Conservation (phyloP, 495 filamentous ascomycete genomes). For the Trichoderma erinaceum region DNA sequence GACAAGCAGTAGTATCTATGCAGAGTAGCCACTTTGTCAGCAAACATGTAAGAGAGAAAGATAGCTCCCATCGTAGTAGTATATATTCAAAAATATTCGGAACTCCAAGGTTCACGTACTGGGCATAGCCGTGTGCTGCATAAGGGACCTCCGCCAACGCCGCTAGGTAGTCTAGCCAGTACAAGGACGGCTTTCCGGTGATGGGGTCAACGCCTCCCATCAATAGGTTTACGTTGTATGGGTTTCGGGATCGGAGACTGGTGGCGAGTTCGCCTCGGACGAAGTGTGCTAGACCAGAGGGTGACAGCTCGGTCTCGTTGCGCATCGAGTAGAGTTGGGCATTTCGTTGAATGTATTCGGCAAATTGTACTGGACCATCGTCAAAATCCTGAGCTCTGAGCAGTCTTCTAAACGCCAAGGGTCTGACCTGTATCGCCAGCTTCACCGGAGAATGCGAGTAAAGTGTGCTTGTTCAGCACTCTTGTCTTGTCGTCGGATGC, state of each 20-base stretch:
- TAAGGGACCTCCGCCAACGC: slow-evolving; percentile 83
- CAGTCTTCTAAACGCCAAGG: background rate
- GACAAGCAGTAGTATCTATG: slow-evolving; percentile 81
- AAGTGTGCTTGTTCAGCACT: slow-evolving; percentile 78
- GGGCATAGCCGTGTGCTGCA: slow-evolving; percentile 95
- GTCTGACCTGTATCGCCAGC: slow-evolving; percentile 85
- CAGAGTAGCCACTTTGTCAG: slow-evolving; percentile 18
- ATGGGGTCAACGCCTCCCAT: slow-evolving; percentile 88
- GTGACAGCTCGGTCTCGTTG: slow-evolving; percentile 84
- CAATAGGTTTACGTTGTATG: slow-evolving; percentile 93
- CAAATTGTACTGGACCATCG: slow-evolving; percentile 75
- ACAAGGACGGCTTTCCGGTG: slow-evolving; percentile 77
- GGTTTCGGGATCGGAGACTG: slow-evolving; percentile 81
- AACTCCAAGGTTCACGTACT: slow-evolving; percentile 52
- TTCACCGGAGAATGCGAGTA: slow-evolving; percentile 97
- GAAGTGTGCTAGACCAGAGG: slow-evolving; percentile 81
- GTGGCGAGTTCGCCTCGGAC: slow-evolving; percentile 87
- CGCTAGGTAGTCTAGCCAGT: slow-evolving; percentile 97
- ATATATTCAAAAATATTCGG: background rate
- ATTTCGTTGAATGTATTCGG: slow-evolving; percentile 98
- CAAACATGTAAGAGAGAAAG: background rate
- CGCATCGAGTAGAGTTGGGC: slow-evolving; percentile 98
- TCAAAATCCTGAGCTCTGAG: slow-evolving; percentile 28
- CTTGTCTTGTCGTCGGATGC: slow-evolving; percentile 94
- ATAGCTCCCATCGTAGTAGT: background rate